These are phyloP conservation scores for Guillardia theta DNA, from an alignment of 78 protist genomes.

Conservation along the genomic window DNA sequence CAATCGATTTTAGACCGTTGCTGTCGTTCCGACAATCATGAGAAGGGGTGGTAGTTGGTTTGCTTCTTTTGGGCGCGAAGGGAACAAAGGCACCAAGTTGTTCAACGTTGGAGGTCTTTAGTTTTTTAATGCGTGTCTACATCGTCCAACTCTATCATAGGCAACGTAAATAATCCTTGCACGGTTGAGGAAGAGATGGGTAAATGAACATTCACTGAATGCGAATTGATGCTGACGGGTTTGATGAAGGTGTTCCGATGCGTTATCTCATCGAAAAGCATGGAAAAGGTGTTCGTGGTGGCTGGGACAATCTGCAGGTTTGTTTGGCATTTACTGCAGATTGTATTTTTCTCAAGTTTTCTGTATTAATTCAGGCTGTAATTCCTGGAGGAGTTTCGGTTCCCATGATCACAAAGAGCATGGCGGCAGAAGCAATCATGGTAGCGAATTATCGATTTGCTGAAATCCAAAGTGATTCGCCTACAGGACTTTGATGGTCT, in stretches of 20 bases:
- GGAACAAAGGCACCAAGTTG: conserved; percentile 95
- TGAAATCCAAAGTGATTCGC: no score
- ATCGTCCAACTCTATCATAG: conserved; percentile 90
- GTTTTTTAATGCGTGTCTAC: not conserved
- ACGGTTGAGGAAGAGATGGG: conserved; percentile 82
- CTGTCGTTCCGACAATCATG: conserved; percentile 62
- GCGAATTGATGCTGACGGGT: conserved; percentile 32
- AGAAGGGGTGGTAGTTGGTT: conserved; percentile 85
- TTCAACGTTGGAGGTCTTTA: conserved; percentile 50
- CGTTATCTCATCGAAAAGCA: conserved; percentile 89
- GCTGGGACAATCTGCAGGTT: conserved; percentile 24
- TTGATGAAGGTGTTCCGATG: conserved; percentile 94
- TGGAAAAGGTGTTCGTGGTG: conserved; percentile 79
- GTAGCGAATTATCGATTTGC: no score
- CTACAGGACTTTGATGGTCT: conserved; percentile 97
- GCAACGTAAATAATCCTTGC: conserved; percentile 94
- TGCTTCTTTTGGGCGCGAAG: conserved; percentile 88
- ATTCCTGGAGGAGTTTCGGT: conserved; percentile 98
- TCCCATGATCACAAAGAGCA: conserved; percentile 84
- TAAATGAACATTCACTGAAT: not conserved
- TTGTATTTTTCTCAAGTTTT: not conserved
- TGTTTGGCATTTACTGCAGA: not conserved
- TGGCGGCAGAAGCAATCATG: conserved; percentile 92
- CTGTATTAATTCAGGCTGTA: conserved; percentile 53
- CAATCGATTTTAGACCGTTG: no score